Evolutionary conservation across 805 yeast species (phyloP), one percentile per base, ranked within the genome.

Genomic region (Brettanomyces sp.): DNA sequence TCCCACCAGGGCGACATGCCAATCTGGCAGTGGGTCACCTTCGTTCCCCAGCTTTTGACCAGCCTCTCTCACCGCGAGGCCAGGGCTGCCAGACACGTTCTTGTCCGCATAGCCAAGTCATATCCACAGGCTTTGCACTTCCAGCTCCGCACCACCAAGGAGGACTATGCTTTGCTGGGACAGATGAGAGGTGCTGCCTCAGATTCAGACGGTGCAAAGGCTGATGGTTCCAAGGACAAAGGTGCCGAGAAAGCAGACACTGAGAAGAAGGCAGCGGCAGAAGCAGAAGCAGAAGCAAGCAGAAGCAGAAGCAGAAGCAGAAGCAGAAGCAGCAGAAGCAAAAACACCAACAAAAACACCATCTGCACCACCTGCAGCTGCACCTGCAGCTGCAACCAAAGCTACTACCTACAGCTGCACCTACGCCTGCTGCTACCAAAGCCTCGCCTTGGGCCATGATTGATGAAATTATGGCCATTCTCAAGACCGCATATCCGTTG

Each of bases 11-110:
- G 98, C 21, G 99, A 95, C 52, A 88, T 88, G 38, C 99, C 99
- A 4, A 96, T 91, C 2, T 93, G 99, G 99, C 91, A 91, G 63
- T 93, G 98, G 98, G 88, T 93, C 40, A 88, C 98, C 0, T 93
- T 85, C 57, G 89, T 93, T 53, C 99, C 99, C 3, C 99, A 95
- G 64, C 70, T 93, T 49, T 70, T 93, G 54, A 83, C 96, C 0
- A 82, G 96, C 0, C 70, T 93, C 49, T 86, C 97, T 1, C 95
- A 89, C 55, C 84, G 80, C 55, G 98, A 93, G 61, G 98, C 97
- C 0, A 76, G 79, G 46, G 72, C 89, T 62, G 96, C 91, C 2
- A 82, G 96, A 49, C 89, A 82, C 56, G 85, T 93, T 39, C 73
- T 93, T 59, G 85, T 89, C 45, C 74, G 93, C 53, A 93, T 93